Percentiles rank a stretch among this genome's conserved stretches.
Conservation (phyloP, 192 early-diverging fungal genomes). For the Backusella mclennaniae region DNA sequence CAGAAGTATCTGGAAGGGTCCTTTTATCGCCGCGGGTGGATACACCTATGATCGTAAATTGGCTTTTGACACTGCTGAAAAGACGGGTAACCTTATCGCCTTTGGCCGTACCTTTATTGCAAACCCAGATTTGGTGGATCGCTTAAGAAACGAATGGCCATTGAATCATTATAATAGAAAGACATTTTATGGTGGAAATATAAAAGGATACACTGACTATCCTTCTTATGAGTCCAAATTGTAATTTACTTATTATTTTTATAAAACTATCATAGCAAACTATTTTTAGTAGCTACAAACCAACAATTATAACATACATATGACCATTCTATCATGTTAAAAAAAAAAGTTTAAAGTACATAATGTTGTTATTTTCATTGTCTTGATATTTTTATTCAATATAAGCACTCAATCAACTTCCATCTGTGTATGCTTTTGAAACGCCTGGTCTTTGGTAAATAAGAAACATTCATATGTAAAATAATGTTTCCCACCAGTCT, state of each 20-base stretch:
- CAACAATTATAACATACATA: too few relatives aligned
- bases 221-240: background rate
- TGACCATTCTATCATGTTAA: too few relatives aligned
- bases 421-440: too few relatives aligned
- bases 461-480: too few relatives aligned
- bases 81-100: constrained; percentile 23
- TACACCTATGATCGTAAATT: constrained; percentile 8
- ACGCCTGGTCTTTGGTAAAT: too few relatives aligned
- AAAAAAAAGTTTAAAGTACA: too few relatives aligned
- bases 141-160: constrained; percentile 12
- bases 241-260: background rate
- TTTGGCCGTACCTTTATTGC: constrained; percentile 34
- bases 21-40: constrained; percentile 26
- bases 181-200: constrained; percentile 16
- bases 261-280: too few relatives aligned
- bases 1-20: constrained; percentile 18
- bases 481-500: too few relatives aligned
- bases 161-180: constrained; percentile 24
- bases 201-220: constrained; percentile 32
- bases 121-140: constrained; percentile 28
- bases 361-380: too few relatives aligned
- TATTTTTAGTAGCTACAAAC: too few relatives aligned
- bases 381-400: too few relatives aligned
- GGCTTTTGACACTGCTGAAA: constrained; percentile 10
- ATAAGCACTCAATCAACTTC: too few relatives aligned